Conservation (phyloP, 2,329 filamentous ascomycete genomes). For the Fusarium sp. region DNA sequence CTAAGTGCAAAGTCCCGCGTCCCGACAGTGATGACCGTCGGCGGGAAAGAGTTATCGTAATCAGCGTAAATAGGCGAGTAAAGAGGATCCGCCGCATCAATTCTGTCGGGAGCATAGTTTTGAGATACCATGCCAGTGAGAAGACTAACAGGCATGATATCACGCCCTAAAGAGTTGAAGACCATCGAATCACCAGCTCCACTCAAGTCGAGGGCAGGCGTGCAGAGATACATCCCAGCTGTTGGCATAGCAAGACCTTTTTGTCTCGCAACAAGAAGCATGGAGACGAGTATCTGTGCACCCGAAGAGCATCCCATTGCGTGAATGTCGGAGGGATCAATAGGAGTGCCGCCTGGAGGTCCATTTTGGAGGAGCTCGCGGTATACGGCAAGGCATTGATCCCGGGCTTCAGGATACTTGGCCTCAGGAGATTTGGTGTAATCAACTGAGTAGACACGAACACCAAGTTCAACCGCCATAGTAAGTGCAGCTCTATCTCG, state of each 20-base stretch:
- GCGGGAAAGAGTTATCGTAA: background rate
- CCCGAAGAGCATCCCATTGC: background rate
- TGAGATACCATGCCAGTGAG: background rate
- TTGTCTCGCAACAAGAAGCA: background rate
- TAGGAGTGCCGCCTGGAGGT: fast-evolving
- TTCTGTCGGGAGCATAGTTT: background rate
- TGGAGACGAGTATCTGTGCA: background rate
- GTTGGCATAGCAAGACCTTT: background rate
- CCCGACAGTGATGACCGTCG: background rate
- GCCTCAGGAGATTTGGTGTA: background rate
- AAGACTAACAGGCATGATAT: background rate
- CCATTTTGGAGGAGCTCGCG: background rate
- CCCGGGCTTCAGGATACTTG: background rate
- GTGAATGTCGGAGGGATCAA: fast-evolving
- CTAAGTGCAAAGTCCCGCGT: background rate
- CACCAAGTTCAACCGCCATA: background rate
- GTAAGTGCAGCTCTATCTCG: background rate
- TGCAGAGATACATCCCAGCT: background rate
- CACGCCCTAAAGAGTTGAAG: background rate
- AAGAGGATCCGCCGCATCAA: background rate
- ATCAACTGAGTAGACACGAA: background rate
- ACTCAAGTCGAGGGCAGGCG: background rate
- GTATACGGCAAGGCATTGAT: background rate
- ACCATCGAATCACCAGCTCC: background rate
- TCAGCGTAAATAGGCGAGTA: background rate